Evolutionary conservation across 306 rosid genomes (phyloP).

Genomic region (Cyclanthera cordifolia): DNA sequence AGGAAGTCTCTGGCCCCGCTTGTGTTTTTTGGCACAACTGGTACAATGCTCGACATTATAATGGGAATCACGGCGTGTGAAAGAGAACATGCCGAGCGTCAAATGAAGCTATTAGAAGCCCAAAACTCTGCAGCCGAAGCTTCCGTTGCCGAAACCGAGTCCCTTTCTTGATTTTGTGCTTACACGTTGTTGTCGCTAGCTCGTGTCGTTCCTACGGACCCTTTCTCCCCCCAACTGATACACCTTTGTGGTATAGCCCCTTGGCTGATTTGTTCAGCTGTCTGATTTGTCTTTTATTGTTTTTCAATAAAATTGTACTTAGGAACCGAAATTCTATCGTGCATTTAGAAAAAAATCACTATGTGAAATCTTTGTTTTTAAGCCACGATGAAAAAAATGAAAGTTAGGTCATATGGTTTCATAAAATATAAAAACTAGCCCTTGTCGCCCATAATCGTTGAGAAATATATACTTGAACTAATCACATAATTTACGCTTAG

Average conservation of each 20-base stretch:
- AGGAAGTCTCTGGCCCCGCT: slow-evolving; percentile 80
- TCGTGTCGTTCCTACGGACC: neutral
- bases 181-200: neutral
- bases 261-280: neutral
- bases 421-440: too few species aligned
- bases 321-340: neutral
- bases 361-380: too few species aligned
- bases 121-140: slow-evolving; percentile 38
- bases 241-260: neutral
- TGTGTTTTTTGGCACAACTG: slow-evolving; percentile 91
- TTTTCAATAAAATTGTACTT: slow-evolving; percentile 2
- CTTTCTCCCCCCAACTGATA: neutral
- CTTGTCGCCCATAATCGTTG: too few species aligned
- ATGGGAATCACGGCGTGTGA: slow-evolving; percentile 74
- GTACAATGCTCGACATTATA: slow-evolving; percentile 87
- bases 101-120: slow-evolving; percentile 61
- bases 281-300: neutral
- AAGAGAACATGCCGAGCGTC: slow-evolving; percentile 88
- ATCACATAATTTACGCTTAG: too few species aligned
- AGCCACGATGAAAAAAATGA: too few species aligned
- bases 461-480: too few species aligned
- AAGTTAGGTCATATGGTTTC: too few species aligned
- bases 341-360: too few species aligned
- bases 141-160: slow-evolving; percentile 21
- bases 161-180: slow-evolving; percentile 26